Evolutionary conservation across 495 filamentous ascomycete species (phyloP), one percentile per base, ranked within the genome.

Genomic region (Neurospora sp.): DNA sequence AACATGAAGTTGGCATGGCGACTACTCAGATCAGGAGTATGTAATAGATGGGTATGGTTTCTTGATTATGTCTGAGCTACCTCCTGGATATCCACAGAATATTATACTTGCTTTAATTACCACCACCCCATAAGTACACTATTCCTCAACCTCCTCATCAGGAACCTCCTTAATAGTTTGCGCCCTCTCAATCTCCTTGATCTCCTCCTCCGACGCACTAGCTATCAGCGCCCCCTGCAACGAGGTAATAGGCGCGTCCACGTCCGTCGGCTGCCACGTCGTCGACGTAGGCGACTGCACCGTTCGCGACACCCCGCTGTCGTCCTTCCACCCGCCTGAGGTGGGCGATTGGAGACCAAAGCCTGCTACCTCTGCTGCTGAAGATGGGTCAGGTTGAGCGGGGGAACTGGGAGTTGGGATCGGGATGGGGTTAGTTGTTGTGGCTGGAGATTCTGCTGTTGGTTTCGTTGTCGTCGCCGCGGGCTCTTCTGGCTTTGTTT

Each of bases 271-370:
- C 75, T 82, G 81, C 85, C 84, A 87, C 9, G 78, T 81, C 10
- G 80, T 82, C 68, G 80, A 79, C 37, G 78, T 85, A 39, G 85
- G 84, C 70, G 80, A 83, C 75, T 87, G 85, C 71, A 86, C 66
- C 18, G 81, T 76, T 14, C 71, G 74, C 22, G 71, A 76, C 9
- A 70, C 40, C 4, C 73, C 59, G 44, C 40, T 69, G 46, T 53
- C 69, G 20, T 39, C 75, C 41, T 79, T 80, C 82, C 79, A 82
- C 27, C 79, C 78, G 2, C 75, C 77, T 5, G 80, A 75, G 14
- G 79, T 83, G 10, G 84, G 81, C 3, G 81, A 82, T 70, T 83
- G 84, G 27, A 82, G 76, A 27, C 80, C 76, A 12, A 61, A 59
- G 9, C n/a, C 48, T 9, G 48, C 48, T 42, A 7, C 40, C 40